Base-by-base conservation (phyloP, 75 land plant species). In the Picea glauca region DNA sequence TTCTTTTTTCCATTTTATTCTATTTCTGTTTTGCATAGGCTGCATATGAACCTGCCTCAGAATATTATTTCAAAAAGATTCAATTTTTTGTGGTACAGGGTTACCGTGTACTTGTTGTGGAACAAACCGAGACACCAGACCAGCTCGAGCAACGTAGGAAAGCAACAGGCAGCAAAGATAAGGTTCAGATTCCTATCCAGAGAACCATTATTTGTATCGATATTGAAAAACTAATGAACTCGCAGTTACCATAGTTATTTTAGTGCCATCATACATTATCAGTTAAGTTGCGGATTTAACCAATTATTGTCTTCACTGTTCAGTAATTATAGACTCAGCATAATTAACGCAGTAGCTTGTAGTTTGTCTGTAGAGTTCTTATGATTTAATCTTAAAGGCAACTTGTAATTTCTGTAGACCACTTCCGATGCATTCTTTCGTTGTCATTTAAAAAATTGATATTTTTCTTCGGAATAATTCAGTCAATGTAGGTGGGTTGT, bases 91-190 rank as follows among this genome's bases (percentile, higher is more conserved):
- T 33, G 54, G 31, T 76, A 23, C 89, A 96, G 99, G 99, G 99
- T 46, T 89, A 91, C 78, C 90, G 99, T 33, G 93, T 96, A 74
- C 86, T 96, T 77, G 95, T 94, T 58, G 90, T 96, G 66, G 99
- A 96, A 84, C 99, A 96, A 77, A 95, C 93, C 46, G 99, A 96
- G 78, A 96, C 99, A 32, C 99, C 99, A 84, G 98, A 94, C 5
- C 99, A 96, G 83, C 84, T 92, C 75, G 98, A 94, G 81, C 73
- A 91, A 75, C 93, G 98, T 20, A 88, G 91, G 33, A 89, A 82
- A 80, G 90, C 92, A 67, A 86, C 87, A 77, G 99, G 98, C 73
- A 83, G 88, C 26, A 96, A 94, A 76, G 99, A 96, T 75, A 94
- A 94, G 98, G 99, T 85, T 66, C 13, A 38, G 40, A 73, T 33